Conservation (phyloP, 495 filamentous ascomycete genomes). For the Xylona heveae region DNA sequence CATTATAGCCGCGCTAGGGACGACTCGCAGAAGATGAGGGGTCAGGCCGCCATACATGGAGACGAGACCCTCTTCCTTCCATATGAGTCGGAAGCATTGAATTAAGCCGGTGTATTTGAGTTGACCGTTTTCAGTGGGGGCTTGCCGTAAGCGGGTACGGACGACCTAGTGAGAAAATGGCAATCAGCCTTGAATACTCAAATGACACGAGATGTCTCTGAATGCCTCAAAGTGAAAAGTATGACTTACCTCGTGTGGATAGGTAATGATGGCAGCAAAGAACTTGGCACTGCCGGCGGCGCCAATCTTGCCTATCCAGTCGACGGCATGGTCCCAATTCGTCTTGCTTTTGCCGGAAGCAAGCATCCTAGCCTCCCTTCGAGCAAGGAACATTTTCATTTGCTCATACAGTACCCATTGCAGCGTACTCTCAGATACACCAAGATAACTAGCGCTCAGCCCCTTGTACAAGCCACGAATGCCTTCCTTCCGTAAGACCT, state of each 20-base stretch:
- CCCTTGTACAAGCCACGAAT: conserved; percentile 63
- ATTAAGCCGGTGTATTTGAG: conserved; percentile 66
- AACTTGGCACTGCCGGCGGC: conserved; percentile 70
- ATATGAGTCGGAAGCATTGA: conserved; percentile 64
- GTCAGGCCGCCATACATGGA: conserved; percentile 72
- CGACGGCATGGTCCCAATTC: conserved; percentile 39
- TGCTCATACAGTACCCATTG: conserved; percentile 81
- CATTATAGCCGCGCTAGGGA: conserved; percentile 78
- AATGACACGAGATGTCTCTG: background rate
- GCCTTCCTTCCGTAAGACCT: conserved; percentile 60
- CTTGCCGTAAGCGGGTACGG: conserved; percentile 61
- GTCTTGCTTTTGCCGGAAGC: conserved; percentile 30
- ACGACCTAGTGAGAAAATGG: conserved; percentile 32
- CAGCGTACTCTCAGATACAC: conserved; percentile 64
- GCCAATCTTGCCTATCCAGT: conserved; percentile 47
- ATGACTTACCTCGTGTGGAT: conserved; percentile 59
- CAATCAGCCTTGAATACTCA: conserved; percentile 5
- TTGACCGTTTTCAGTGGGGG: conserved; percentile 46
- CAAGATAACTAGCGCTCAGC: conserved; percentile 70
- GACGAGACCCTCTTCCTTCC: conserved; percentile 64
- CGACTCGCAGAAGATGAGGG: conserved; percentile 68
- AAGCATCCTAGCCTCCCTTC: conserved; percentile 30
- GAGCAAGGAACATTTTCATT: conserved; percentile 43
- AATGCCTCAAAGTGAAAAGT: background rate
- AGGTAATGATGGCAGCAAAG: conserved; percentile 56